A percentile compares a stretch with the other conserved stretches of the same genome.
Conservation (phyloP, 2,329 filamentous ascomycete genomes). For the Chaetothyriales sp. region DNA sequence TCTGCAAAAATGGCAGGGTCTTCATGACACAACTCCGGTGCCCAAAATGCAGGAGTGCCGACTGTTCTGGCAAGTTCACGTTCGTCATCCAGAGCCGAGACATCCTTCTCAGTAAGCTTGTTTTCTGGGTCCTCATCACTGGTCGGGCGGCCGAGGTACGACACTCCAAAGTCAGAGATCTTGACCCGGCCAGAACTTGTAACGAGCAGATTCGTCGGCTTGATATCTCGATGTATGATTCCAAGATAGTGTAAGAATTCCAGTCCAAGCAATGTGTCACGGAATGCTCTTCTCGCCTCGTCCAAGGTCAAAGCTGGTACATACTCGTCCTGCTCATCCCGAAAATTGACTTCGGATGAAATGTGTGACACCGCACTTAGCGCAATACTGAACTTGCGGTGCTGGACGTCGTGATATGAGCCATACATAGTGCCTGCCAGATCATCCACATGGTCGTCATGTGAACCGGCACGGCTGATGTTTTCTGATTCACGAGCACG, state of each 20-base stretch:
- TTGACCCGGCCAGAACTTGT: constrained; percentile 77
- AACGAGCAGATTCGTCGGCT: constrained; percentile 88
- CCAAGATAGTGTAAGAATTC: constrained; percentile 92
- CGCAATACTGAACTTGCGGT: constrained; percentile 65
- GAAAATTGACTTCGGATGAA: constrained; percentile 31
- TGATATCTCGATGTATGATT: constrained; percentile 98
- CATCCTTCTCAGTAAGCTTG: constrained; percentile 65
- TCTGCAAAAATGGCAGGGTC: constrained; percentile 47
- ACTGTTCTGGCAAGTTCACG: constrained; percentile 96
- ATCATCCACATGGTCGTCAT: constrained; percentile 10
- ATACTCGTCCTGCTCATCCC: constrained; percentile 69
- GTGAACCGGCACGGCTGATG: constrained; percentile 8
- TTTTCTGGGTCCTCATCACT: constrained; percentile 62
- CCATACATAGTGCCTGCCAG: constrained; percentile 70
- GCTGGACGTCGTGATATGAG: constrained; percentile 50
- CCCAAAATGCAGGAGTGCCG: constrained; percentile 93
- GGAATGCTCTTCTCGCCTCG: constrained; percentile 69
- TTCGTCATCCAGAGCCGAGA: constrained; percentile 77
- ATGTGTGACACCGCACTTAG: constrained; percentile 33
- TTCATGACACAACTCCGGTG: constrained; percentile 87
- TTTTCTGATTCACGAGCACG: constrained; percentile 13
- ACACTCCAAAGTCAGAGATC: constrained; percentile 97
- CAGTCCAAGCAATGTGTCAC: constrained; percentile 81
- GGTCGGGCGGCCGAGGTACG: constrained; percentile 82
- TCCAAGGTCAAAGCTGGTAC: constrained; percentile 85